These are phyloP conservation scores for Climacium dendroides DNA, from an alignment of 225 moss, liverwort and hornwort genomes.

Conservation along the genomic window DNA sequence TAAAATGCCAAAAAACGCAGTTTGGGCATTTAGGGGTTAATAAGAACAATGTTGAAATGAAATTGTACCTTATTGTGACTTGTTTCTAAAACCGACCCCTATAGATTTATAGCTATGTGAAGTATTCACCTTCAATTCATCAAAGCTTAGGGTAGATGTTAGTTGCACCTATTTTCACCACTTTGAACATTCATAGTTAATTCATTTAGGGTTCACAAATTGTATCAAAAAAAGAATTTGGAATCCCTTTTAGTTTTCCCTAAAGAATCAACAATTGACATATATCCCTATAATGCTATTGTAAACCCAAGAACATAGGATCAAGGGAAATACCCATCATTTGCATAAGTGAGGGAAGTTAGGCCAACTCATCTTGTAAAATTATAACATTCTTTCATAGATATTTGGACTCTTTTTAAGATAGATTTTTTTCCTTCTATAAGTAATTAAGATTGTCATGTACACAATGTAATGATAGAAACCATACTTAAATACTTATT, in stretches of 20 bases:
- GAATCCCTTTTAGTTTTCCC: neutral
- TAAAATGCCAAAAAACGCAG: no score
- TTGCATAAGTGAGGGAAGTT: neutral
- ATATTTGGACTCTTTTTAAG: neutral
- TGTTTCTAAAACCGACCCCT: neutral
- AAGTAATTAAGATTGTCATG: neutral
- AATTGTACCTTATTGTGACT: neutral
- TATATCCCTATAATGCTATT: accelerated
- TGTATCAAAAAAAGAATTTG: neutral
- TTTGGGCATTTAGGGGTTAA: no score
- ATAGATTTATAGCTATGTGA: accelerated
- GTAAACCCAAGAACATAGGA: neutral
- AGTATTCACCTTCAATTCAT: neutral
- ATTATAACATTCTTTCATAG: neutral
- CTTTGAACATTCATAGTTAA: neutral
- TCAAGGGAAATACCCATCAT: neutral
- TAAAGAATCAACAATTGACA: neutral
- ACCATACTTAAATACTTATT: neutral
- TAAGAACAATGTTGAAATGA: neutral
- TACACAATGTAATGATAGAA: neutral
- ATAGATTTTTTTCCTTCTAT: neutral
- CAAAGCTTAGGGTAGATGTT: neutral
- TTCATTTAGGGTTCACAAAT: neutral
- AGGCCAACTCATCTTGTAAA: neutral
- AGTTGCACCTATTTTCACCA: neutral